phyloP scores from a whole-genome alignment of 1,284 basidiomycete genomes.

The Apiotrichum porosum region DNA sequence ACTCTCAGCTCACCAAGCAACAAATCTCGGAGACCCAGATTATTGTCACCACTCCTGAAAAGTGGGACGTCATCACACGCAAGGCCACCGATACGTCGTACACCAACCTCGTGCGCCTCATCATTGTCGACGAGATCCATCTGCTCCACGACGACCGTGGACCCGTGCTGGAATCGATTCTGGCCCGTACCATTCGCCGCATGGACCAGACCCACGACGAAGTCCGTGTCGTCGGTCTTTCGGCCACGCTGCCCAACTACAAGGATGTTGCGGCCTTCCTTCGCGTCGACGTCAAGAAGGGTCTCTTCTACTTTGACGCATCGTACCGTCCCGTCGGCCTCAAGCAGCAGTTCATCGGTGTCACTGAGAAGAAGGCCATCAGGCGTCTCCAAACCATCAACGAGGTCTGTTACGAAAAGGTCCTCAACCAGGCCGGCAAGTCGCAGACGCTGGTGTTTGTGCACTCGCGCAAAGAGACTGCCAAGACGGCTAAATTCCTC shows the following conservation, averaged over 20 bases:
- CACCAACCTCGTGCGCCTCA: constrained; percentile 91
- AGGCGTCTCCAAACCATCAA: constrained; percentile 98
- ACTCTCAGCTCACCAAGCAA: constrained; percentile 96
- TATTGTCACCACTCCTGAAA: constrained; percentile 98
- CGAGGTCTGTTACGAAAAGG: constrained; percentile 99
- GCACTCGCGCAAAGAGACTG: constrained; percentile 96
- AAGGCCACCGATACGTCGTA: constrained; percentile 97
- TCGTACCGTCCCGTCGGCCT: constrained; percentile 90
- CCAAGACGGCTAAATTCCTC: constrained; percentile 93
- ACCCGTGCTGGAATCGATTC: constrained; percentile 88
- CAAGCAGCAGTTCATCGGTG: constrained; percentile 94
- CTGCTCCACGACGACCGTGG: constrained; percentile 97
- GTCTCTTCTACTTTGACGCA: constrained; percentile 95
- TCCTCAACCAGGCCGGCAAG: constrained; percentile 85
- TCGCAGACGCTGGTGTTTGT: constrained; percentile 82
- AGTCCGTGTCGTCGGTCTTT: constrained; percentile 90
- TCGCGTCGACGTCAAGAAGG: constrained; percentile 85
- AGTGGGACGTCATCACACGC: constrained; percentile 98
- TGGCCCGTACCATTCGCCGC: constrained; percentile 83
- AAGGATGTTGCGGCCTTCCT: constrained; percentile 98
- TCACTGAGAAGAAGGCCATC: constrained; percentile 99
- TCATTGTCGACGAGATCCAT: constrained; percentile 99
- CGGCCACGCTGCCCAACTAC: constrained; percentile 96
- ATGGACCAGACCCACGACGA: constrained; percentile 94
- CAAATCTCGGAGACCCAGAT: constrained; percentile 97